Evolutionary conservation across 2,329 filamentous ascomycete species (phyloP), one percentile per base, ranked within the genome.

Genomic region (Alternaria incomplexa): DNA sequence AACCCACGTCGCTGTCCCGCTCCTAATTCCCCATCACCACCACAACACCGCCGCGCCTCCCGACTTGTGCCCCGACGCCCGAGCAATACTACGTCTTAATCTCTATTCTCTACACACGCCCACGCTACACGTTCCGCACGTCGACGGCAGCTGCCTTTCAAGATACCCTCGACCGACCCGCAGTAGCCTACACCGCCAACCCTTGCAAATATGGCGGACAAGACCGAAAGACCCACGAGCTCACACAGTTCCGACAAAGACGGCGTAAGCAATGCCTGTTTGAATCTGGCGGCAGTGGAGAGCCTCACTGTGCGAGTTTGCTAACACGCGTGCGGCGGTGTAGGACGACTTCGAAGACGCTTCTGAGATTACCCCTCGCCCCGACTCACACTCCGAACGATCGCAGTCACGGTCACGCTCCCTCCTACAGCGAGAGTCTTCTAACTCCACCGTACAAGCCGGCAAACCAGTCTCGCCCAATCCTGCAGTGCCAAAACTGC

Each of bases 261-360:
- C 46, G 70, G 64, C 22, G 72, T 78, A 60, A 70, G 74, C 67
- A 44, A 25, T n/a, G 7, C 40, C 10, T 28, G 11, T 15, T n/a
- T 25, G 25, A 5, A 22, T 9, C 20, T 6, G 28, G 10, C 23
- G 11, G 25, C 46, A 46, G 26, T 20, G n/a, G 3, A 40, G n/a
- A 22, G 17, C 11, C 4, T 53, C n/a, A 10, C 8, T n/a, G 51
- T 56, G 32, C 23, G 56, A 46, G 50, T 46, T 45, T 54, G 61
- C 70, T 73, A 55, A 73, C 56, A 25, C 12, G 23, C 20, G 43
- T 54, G 56, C 59, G 61, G 63, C 46, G 56, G 56, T 56, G 55
- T 77, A 93, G 90, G 90, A 94, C 73, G 87, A 87, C 15, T 97
- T 96, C 75, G 93, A 97, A 82, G 93, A 97, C 84, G 93, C 88